Conservation (phyloP, 805 yeast genomes). For the Barnettozyma vustinii region DNA sequence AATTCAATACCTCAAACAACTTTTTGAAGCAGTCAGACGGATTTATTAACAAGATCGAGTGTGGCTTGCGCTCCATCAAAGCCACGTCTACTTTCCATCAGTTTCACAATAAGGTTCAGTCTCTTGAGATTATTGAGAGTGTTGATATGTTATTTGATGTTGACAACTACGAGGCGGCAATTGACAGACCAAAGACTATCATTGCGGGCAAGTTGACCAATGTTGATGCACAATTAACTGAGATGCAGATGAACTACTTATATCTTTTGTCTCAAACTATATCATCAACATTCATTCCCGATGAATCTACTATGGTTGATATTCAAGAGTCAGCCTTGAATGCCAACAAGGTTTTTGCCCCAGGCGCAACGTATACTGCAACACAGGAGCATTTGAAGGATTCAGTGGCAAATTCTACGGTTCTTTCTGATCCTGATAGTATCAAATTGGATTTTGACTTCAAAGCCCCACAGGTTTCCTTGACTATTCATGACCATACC, state of each 20-base stretch:
- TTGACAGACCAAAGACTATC: conserved; percentile 40
- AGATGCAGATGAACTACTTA: conserved; percentile 59
- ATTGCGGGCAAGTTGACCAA: conserved; percentile 58
- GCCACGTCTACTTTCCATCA: conserved; percentile 58
- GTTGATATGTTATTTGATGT: conserved; percentile 59
- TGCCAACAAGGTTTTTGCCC: conserved; percentile 48
- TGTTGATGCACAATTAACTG: conserved; percentile 61
- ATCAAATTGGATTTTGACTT: conserved; percentile 44
- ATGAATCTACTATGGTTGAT: conserved; percentile 41
- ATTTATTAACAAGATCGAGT: conserved; percentile 48
- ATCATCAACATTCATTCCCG: conserved; percentile 46
- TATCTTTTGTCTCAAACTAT: conserved; percentile 50
- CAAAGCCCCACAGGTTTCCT: conserved; percentile 54
- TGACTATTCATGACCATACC: conserved; percentile 57
- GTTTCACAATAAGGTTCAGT: conserved; percentile 29
- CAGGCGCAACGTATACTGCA: conserved; percentile 25
- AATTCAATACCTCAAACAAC: conserved; percentile 61
- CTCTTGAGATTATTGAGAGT: conserved; percentile 58
- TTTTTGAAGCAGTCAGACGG: conserved; percentile 35
- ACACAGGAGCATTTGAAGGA: conserved; percentile 9
- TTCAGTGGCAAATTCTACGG: conserved; percentile 21
- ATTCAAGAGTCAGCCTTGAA: conserved; percentile 59
- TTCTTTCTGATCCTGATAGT: conserved; percentile 18
- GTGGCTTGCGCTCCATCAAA: conserved; percentile 70
- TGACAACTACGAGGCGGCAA: conserved; percentile 42